Base-by-base conservation (phyloP, 2,329 filamentous ascomycete genomes). In the Huntiella bhutanensis region DNA sequence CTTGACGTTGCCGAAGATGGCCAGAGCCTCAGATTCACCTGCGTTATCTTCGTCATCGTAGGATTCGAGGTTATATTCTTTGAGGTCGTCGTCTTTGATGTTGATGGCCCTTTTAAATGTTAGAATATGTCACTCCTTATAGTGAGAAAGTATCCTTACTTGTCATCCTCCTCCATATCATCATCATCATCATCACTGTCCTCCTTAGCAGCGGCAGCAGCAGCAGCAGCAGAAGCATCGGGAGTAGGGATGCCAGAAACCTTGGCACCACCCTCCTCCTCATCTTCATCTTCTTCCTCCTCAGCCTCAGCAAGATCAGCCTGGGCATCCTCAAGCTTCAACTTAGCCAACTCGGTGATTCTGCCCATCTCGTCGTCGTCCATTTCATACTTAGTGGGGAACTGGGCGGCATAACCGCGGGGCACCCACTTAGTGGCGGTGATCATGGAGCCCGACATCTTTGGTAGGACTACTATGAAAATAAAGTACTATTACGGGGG, bases 1-100 rank as follows among this genome's bases (percentile, higher is more conserved):
- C 62, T 91, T 92, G 59, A 93, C 75, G 59, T 95, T 95, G 57
- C 87, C 86, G 59, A 98, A 96, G 74, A 95, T 94, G 55, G 79
- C 80, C 71, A 91, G 80, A 46, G 79, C 73, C 56, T 84, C 79
- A 43, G 73, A 76, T 13, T 64, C 63, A 16, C 67, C 68, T 15
- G 67, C 50, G 32, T 54, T 53, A 22, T 59, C 57, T 13, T 58
- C 60, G 12, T 83, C 82, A 56, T 98, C 91, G 61, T 98, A 98
- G 62, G 94, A 78, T 53, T 96, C 88, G 46, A 98, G 72, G 58
- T 98, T 80, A 63, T 95, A 98, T 63, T 98, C 86, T 63, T 88
- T 91, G 43, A 98, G 70, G 59, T 94, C 87, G 54, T 92, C 84
- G 57, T 94, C 85, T 52, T 80, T 67, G 34, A 75, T 65, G 47